phyloP scores from a whole-genome alignment of 495 filamentous ascomycete species.

The Astrothelium macrocarpum region DNA sequence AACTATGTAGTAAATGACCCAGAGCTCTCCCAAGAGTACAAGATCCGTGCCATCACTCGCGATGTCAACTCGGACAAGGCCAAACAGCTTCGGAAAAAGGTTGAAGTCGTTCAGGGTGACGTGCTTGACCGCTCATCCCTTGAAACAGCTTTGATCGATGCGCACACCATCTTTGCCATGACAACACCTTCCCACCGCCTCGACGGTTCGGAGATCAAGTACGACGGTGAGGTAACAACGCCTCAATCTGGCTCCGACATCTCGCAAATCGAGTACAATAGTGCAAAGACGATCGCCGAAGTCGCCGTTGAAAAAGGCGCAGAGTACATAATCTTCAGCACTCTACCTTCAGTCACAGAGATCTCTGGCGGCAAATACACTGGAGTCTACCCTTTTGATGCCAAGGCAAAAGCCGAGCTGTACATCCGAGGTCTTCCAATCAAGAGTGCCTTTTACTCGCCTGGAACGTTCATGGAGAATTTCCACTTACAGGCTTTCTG shows the following conservation, averaged over 20 bases:
- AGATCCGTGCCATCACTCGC: slow-evolving; percentile 16
- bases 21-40: slow-evolving; percentile 17
- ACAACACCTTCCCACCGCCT: slow-evolving; percentile 33
- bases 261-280: slow-evolving; percentile 37
- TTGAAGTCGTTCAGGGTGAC: slow-evolving; percentile 19
- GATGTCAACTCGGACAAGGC: slow-evolving; percentile 8
- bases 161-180: slow-evolving; percentile 34
- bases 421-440: slow-evolving; percentile 40
- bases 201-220: slow-evolving; percentile 31
- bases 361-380: slow-evolving; percentile 36
- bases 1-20: slow-evolving; percentile 16
- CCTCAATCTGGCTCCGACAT: slow-evolving; percentile 29
- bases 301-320: slow-evolving; percentile 29
- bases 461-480: slow-evolving; percentile 45
- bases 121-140: slow-evolving; percentile 25
- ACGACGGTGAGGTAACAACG: slow-evolving; percentile 30
- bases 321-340: slow-evolving; percentile 33
- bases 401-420: slow-evolving; percentile 14
- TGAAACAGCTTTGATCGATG: slow-evolving; percentile 23
- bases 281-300: slow-evolving; percentile 31
- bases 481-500: slow-evolving; percentile 27
- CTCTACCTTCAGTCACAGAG: slow-evolving; percentile 26
- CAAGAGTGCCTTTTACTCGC: slow-evolving; percentile 37
- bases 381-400: slow-evolving; percentile 9
- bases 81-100: slow-evolving; percentile 8